phyloP scores from a whole-genome alignment of 495 filamentous ascomycete genomes.

The Umbilicaria muhlenbergii region DNA sequence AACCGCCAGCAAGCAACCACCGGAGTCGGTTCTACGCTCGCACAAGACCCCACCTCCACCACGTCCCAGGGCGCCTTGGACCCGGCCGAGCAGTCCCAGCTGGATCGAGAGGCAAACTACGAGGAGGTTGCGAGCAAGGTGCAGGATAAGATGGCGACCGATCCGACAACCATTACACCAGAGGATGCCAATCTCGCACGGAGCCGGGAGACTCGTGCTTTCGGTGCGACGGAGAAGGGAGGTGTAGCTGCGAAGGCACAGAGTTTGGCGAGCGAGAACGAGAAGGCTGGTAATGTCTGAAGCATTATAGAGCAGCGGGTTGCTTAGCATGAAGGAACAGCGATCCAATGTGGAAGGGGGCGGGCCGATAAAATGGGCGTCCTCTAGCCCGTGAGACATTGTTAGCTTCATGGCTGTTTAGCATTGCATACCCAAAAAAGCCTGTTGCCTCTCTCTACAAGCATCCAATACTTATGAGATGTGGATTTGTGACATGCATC shows the following conservation, averaged over 20 bases:
- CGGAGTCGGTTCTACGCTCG: conserved; percentile 5
- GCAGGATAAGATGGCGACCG: conserved; percentile 10
- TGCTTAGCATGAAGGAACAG: too few species aligned
- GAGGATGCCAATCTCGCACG: conserved; percentile 18
- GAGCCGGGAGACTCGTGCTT: conserved; percentile 17
- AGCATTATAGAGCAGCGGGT: too few species aligned
- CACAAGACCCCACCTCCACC: neutral
- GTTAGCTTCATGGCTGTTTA: too few species aligned
- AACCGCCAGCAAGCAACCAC: conserved; percentile 6
- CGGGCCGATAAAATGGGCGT: too few species aligned
- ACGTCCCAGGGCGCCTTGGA: neutral
- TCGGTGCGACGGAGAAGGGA: conserved; percentile 18
- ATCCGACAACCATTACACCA: conserved; percentile 16
- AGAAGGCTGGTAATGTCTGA: too few species aligned
- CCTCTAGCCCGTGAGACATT: too few species aligned
- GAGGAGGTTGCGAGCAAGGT: conserved; percentile 12
- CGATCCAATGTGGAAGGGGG: too few species aligned
- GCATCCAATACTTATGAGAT: too few species aligned
- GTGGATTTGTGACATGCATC: too few species aligned
- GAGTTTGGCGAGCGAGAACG: too few species aligned
- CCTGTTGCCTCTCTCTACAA: too few species aligned
- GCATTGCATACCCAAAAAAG: too few species aligned
- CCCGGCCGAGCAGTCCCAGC: conserved; percentile 12
- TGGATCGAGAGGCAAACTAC: conserved; percentile 17
- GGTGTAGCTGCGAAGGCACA: neutral